phyloP scores from a whole-genome alignment of 805 yeast genomes.

The Grigorovia humatica region DNA sequence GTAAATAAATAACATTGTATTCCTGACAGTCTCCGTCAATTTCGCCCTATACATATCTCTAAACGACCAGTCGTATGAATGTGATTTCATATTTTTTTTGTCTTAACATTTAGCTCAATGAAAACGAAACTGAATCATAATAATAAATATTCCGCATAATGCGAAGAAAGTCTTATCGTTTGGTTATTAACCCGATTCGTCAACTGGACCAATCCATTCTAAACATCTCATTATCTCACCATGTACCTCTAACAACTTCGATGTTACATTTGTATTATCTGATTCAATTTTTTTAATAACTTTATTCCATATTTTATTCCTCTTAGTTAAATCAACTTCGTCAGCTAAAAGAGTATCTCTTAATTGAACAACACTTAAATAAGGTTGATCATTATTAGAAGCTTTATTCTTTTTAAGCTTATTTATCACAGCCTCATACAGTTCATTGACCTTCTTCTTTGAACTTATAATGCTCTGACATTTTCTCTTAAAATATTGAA shows the following conservation, averaged over 20 bases:
- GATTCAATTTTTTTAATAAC: constrained; percentile 47
- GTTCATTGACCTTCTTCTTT: constrained; percentile 34
- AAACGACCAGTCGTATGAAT: too few relatives aligned
- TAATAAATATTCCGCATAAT: too few relatives aligned
- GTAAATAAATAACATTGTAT: too few relatives aligned
- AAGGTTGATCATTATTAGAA: constrained; percentile 29
- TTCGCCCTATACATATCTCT: too few relatives aligned
- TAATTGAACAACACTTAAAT: constrained; percentile 59
- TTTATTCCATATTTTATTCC: constrained; percentile 46
- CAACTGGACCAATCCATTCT: constrained; percentile 60
- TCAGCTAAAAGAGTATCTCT: constrained; percentile 49
- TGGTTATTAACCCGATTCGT: background rate
- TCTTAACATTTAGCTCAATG: too few relatives aligned
- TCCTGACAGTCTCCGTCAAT: too few relatives aligned
- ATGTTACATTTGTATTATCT: constrained; percentile 52
- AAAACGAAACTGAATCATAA: too few relatives aligned
- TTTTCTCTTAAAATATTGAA: constrained; percentile 28
- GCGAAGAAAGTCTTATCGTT: background rate
- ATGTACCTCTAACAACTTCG: constrained; percentile 56
- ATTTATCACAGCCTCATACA: constrained; percentile 39
- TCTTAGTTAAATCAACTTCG: constrained; percentile 21
- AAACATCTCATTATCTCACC: constrained; percentile 85
- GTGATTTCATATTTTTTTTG: too few relatives aligned
- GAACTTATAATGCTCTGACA: constrained; percentile 31
- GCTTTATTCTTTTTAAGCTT: constrained; percentile 35